Conservation (phyloP, 140 eudicot genomes). For the Anethum foeniculum region DNA sequence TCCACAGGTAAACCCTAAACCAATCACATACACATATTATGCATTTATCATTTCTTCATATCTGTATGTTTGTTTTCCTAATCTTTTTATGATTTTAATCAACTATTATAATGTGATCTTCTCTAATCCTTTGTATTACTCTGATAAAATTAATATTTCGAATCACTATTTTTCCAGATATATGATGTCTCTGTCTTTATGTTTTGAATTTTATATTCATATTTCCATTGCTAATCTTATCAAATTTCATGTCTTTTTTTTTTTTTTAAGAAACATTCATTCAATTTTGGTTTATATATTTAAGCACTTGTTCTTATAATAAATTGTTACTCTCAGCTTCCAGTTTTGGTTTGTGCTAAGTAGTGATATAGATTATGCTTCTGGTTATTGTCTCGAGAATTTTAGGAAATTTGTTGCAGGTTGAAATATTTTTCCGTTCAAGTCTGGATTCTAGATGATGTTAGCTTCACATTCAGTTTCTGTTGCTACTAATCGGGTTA, state of each 20-base stretch:
- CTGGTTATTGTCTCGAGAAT: neutral
- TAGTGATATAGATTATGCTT: neutral
- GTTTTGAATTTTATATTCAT: neutral
- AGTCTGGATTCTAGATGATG: neutral
- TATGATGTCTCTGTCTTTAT: neutral
- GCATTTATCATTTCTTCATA: neutral
- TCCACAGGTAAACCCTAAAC: neutral
- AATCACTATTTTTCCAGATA: neutral
- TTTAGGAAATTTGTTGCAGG: neutral
- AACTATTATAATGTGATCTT: neutral
- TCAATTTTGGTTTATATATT: too few species aligned
- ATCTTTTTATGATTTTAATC: neutral
- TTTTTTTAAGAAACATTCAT: neutral
- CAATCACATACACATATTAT: neutral
- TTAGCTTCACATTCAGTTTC: neutral
- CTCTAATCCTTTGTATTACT: neutral
- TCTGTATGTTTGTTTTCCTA: neutral
- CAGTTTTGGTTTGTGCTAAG: neutral
- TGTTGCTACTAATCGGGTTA: neutral
- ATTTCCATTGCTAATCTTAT: neutral
- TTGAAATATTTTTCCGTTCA: neutral
- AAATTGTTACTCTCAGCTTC: neutral
- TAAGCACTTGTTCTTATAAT: neutral
- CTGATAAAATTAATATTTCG: neutral
- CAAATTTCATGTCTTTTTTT: neutral